Evolutionary conservation across 1,284 basidiomycete species (phyloP).

Genomic region (Malassezia arunalokei): DNA sequence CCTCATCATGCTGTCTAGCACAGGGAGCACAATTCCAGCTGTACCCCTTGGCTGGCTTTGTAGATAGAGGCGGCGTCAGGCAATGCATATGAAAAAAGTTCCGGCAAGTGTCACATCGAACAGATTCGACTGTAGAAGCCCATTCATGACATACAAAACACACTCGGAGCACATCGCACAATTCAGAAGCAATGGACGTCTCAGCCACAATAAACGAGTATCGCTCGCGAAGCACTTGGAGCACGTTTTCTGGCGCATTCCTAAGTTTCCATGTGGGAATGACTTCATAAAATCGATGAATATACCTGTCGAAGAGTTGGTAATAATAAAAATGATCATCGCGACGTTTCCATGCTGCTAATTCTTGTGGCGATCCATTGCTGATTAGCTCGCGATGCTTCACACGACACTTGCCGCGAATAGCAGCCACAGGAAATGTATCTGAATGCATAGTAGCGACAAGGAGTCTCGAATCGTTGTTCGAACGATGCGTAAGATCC

Average conservation of each 20-base stretch:
- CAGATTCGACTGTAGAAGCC: conserved; percentile 75
- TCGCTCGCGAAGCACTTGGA: conserved; percentile 55
- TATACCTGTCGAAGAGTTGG: conserved; percentile 87
- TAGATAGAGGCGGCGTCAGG: conserved; percentile 79
- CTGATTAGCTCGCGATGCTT: conserved; percentile 82
- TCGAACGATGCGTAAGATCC: conserved; percentile 70
- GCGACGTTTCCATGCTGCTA: conserved; percentile 85
- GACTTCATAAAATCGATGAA: conserved; percentile 95
- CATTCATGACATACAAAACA: conserved; percentile 77
- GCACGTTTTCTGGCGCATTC: conserved; percentile 53
- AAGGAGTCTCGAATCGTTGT: conserved; percentile 74
- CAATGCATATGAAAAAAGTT: conserved; percentile 90
- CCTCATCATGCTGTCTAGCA: conserved; percentile 59
- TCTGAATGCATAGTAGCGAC: conserved; percentile 90
- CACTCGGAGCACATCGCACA: conserved; percentile 71
- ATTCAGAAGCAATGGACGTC: conserved; percentile 76
- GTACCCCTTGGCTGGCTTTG: conserved; percentile 90
- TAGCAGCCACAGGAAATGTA: conserved; percentile 77
- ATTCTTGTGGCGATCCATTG: conserved; percentile 52
- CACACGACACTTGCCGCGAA: conserved; percentile 81
- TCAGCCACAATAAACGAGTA: conserved; percentile 94
- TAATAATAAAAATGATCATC: conserved; percentile 92
- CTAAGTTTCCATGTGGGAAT: conserved; percentile 71
- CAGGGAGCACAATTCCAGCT: conserved; percentile 95
- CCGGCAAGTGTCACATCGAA: conserved; percentile 86